Evolutionary conservation across 805 yeast genomes (phyloP).

Genomic region (Lipomyces sp.): DNA sequence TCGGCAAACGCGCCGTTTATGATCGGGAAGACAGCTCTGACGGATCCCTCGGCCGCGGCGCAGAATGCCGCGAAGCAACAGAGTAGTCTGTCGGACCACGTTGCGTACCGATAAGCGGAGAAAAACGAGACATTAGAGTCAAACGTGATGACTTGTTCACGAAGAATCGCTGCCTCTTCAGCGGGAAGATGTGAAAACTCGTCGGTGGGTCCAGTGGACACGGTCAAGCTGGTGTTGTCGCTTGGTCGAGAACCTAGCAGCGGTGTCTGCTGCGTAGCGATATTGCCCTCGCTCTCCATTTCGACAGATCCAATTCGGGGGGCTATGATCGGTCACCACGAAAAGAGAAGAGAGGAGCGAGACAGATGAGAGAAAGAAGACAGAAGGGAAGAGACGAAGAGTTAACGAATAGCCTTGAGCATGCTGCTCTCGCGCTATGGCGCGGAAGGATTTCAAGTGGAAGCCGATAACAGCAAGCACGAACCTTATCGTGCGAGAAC

Average conservation of each 20-base stretch:
- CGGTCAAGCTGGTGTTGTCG: not conserved
- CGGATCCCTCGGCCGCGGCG: conserved; percentile 24
- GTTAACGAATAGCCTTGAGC: no score
- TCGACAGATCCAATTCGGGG: no score
- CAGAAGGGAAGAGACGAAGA: no score
- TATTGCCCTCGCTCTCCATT: no score
- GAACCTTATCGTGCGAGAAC: no score
- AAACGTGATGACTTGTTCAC: conserved; percentile 36
- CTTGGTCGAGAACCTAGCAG: conserved; percentile 1
- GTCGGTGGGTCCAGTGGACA: conserved; percentile 10
- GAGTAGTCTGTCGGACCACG: conserved; percentile 5
- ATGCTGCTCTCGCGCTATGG: no score
- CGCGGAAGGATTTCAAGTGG: no score
- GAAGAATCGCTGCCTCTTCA: conserved; percentile 37
- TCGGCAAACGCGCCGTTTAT: conserved; percentile 42
- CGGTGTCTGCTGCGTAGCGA: conserved; percentile 4
- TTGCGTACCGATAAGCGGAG: conserved; percentile 39
- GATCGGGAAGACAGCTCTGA: conserved; percentile 38
- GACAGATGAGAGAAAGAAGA: no score
- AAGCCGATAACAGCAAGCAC: no score
- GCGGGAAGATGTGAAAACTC: conserved; percentile 32
- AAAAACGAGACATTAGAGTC: conserved; percentile 30
- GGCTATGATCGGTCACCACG: no score
- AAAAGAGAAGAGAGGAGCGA: no score
- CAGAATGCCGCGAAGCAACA: conserved; percentile 13